Conservation (phyloP, 495 filamentous ascomycete genomes). For the Delitschia confertaspora region DNA sequence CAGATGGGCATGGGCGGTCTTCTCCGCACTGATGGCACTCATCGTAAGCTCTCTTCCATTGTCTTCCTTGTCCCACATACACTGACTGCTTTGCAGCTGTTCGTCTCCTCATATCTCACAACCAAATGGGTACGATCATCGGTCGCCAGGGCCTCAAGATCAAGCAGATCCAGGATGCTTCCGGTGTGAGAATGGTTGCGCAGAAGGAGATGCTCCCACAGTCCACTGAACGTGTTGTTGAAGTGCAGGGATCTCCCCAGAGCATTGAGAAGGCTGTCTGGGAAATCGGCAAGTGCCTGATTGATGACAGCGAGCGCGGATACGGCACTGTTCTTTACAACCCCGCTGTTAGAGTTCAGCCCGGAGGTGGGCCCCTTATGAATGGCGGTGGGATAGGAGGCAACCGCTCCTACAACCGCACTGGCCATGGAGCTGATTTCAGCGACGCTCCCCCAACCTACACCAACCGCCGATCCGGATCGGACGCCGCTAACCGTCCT, state of each 20-base stretch:
- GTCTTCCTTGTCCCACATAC: not conserved
- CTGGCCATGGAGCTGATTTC: constrained; percentile 95
- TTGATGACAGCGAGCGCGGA: constrained; percentile 95
- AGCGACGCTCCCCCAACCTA: constrained; percentile 64
- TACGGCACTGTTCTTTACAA: constrained; percentile 96
- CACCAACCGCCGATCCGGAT: constrained; percentile 64
- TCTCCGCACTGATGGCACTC: constrained; percentile 74
- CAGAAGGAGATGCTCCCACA: constrained; percentile 99
- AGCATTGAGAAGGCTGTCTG: constrained; percentile 92
- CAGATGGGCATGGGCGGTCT: constrained; percentile 90
- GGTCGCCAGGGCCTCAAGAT: constrained; percentile 94
- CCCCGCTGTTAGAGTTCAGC: constrained; percentile 75
- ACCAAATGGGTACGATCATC: constrained; percentile 99
- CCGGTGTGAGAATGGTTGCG: constrained; percentile 95
- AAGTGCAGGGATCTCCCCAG: constrained; percentile 85
- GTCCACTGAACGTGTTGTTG: constrained; percentile 97
- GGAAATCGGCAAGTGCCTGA: constrained; percentile 98
- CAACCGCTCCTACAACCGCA: constrained; percentile 73
- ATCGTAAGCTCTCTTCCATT: constrained; percentile 60
- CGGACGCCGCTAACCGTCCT: constrained; percentile 60
- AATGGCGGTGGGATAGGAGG: constrained; percentile 41
- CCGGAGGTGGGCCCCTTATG: constrained; percentile 44
- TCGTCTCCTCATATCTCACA: constrained; percentile 95
- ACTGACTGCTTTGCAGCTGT: constrained; percentile 52
- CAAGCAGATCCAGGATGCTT: constrained; percentile 97